A percentile compares a stretch with the other conserved stretches of the same genome.
These are phyloP conservation scores for Prunus mume DNA, from an alignment of 306 rosid genomes.

Conservation along the genomic window DNA sequence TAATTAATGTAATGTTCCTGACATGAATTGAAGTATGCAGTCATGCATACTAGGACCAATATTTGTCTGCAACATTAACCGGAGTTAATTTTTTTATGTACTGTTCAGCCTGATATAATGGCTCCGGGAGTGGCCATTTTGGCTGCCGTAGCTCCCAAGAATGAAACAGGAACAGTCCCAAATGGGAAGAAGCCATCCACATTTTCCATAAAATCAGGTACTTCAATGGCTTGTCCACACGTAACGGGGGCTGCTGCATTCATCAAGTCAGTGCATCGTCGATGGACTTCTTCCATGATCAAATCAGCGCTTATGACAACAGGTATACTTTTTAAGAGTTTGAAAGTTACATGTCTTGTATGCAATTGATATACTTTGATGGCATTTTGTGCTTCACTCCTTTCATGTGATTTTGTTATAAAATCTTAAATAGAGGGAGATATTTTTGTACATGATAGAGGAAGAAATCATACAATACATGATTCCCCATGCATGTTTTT, in stretches of 20 bases:
- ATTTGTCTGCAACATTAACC: neutral
- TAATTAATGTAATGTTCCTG: too few species aligned
- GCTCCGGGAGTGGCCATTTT: slow-evolving; percentile 89
- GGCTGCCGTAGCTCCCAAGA: slow-evolving; percentile 62
- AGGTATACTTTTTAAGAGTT: slow-evolving; percentile 37
- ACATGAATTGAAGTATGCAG: too few species aligned
- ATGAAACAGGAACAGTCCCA: slow-evolving; percentile 57
- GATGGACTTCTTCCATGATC: slow-evolving; percentile 84
- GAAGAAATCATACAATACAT: neutral
- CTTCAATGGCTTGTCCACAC: slow-evolving; percentile 98
- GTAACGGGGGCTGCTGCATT: slow-evolving; percentile 90
- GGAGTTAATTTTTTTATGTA: neutral
- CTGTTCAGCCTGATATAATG: slow-evolving; percentile 80
- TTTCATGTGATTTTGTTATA: neutral
- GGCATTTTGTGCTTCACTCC: neutral
- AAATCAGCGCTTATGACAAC: slow-evolving; percentile 96
- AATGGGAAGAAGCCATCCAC: slow-evolving; percentile 54
- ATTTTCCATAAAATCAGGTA: slow-evolving; percentile 70
- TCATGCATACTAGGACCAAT: neutral
- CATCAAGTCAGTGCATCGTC: slow-evolving; percentile 51
- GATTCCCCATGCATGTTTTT: neutral
- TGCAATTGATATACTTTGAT: neutral
- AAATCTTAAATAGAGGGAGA: neutral
- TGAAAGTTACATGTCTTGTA: neutral
- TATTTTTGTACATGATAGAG: neutral